phyloP scores from a whole-genome alignment of 2,329 filamentous ascomycete species.

The Fusarium sp. region DNA sequence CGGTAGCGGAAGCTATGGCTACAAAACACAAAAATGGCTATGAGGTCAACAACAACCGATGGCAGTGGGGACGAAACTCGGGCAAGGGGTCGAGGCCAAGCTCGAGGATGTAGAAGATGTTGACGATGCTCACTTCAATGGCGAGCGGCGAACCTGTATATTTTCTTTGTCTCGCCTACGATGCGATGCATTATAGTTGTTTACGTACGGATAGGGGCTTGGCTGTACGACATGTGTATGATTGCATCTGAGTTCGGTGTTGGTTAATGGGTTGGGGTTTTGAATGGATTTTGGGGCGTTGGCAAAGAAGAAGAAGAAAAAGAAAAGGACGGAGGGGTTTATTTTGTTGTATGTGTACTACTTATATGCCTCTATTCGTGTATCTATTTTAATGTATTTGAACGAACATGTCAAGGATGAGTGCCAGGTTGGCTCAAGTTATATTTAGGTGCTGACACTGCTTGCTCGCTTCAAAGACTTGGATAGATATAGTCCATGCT shows the following conservation, averaged over 20 bases:
- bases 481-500: neutral
- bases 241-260: constrained; percentile 35
- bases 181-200: constrained; percentile 19
- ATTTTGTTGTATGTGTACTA: constrained; percentile 4
- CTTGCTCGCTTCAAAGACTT: neutral
- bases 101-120: constrained; percentile 41
- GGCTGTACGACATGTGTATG: constrained; percentile 26
- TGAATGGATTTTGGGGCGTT: constrained; percentile 17
- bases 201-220: constrained; percentile 4
- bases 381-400: neutral
- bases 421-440: neutral
- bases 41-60: constrained; percentile 40
- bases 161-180: constrained; percentile 21
- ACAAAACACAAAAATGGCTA: constrained; percentile 35
- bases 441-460: neutral
- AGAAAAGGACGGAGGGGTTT: neutral
- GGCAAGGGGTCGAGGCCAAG: constrained; percentile 42
- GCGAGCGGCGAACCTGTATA: constrained; percentile 3
- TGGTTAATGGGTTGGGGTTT: constrained; percentile 9
- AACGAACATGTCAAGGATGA: neutral
- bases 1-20: constrained; percentile 51
- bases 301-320: constrained; percentile 3
- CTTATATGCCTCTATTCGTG: neutral
- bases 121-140: neutral
- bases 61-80: constrained; percentile 41